A percentile compares a stretch with the other conserved stretches of the same genome.
Evolutionary conservation across 73 alveolate species (phyloP).

Genomic region (Paramecium biaurelia): DNA sequence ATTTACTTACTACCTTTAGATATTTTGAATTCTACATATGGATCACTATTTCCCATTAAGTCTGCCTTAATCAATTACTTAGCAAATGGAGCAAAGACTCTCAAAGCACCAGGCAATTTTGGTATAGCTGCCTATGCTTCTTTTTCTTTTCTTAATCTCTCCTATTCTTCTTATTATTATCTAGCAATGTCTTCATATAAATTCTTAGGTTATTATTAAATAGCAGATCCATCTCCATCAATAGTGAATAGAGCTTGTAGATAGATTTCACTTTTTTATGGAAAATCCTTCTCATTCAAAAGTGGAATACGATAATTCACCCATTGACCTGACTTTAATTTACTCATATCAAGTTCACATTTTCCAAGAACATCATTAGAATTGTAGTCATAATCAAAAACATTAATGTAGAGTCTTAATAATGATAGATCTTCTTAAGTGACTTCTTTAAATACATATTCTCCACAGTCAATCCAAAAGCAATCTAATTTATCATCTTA

Average conservation of each 20-base stretch:
- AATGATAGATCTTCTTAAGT: constrained; percentile 21
- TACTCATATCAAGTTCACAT: not conserved
- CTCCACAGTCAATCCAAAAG: constrained; percentile 42
- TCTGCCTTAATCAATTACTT: constrained; percentile 26
- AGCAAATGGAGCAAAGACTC: constrained; percentile 34
- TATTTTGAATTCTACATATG: constrained; percentile 43
- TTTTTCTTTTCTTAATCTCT: not conserved
- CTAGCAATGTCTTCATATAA: not conserved
- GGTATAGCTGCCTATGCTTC: constrained; percentile 49
- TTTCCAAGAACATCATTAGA: constrained; percentile 31
- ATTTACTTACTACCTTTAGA: constrained; percentile 44
- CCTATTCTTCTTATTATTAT: not conserved
- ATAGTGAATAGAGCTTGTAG: constrained; percentile 16
- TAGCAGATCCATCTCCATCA: constrained; percentile 15
- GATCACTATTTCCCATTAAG: constrained; percentile 40
- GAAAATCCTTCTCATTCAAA: constrained; percentile 41
- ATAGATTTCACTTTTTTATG: constrained; percentile 46
- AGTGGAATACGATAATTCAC: not conserved
- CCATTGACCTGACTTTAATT: constrained; percentile 38
- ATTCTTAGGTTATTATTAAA: constrained; percentile 25
- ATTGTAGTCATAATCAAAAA: constrained; percentile 49
- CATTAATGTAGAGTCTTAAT: not conserved
- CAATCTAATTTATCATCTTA: constrained; percentile 41
- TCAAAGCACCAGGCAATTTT: not conserved
- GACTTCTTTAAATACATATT: not conserved